Conservation (phyloP, 1,139 yeast species). For the Taphrina deformans region DNA sequence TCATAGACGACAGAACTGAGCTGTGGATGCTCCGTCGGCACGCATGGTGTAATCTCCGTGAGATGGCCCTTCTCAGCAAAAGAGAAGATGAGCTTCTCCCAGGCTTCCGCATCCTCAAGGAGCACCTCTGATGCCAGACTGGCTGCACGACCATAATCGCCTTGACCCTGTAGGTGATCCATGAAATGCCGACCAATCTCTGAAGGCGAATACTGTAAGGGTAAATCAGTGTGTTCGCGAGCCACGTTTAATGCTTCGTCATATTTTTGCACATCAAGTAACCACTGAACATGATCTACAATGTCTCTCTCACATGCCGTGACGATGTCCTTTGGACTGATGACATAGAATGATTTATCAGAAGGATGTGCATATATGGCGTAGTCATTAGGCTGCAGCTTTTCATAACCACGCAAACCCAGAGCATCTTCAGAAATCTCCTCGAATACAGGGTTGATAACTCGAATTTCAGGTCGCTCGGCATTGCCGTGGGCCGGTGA, state of each 20-base stretch:
- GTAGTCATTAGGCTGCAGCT: conserved; percentile 77
- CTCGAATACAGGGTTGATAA: conserved; percentile 64
- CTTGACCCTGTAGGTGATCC: conserved; percentile 54
- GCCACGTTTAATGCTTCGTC: conserved; percentile 78
- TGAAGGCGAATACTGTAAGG: conserved; percentile 52
- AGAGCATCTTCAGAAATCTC: conserved; percentile 84
- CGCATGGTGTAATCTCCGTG: conserved; percentile 52
- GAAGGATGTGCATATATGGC: conserved; percentile 50
- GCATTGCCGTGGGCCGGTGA: conserved; percentile 35
- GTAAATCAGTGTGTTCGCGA: conserved; percentile 54
- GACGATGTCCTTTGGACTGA: conserved; percentile 82
- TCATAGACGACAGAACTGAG: conserved; percentile 53
- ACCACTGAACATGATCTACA: conserved; percentile 74
- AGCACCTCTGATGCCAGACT: conserved; percentile 53
- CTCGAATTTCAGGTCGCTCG: conserved; percentile 65
- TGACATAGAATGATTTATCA: conserved; percentile 58
- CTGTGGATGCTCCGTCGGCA: conserved; percentile 49
- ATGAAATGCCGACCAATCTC: conserved; percentile 63
- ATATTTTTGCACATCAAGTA: conserved; percentile 54
- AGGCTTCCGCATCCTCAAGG: conserved; percentile 48
- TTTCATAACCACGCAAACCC: conserved; percentile 59
- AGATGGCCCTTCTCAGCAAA: conserved; percentile 57
- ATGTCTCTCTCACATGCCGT: conserved; percentile 68
- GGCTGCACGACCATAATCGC: conserved; percentile 62
- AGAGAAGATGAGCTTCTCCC: conserved; percentile 66